A percentile compares a stretch with the other conserved stretches of the same genome.
These are phyloP conservation scores for Bassia scoparia DNA, from an alignment of 148 eudicot genomes.

Conservation along the genomic window DNA sequence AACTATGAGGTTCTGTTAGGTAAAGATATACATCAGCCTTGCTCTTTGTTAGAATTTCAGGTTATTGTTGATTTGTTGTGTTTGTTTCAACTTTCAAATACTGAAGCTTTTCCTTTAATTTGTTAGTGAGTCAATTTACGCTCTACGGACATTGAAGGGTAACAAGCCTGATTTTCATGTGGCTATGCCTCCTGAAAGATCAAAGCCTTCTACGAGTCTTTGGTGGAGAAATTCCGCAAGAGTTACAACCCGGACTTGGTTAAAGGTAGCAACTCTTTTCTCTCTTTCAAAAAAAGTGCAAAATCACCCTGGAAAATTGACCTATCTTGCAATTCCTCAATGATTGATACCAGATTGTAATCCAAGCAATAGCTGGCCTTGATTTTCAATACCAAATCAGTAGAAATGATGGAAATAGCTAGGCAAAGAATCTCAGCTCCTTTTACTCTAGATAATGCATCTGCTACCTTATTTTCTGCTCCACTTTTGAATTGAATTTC, in stretches of 20 bases:
- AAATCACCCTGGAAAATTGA: too few species aligned
- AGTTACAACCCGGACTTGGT: constrained; percentile 57
- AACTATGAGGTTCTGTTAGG: constrained; percentile 79
- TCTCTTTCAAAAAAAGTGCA: not conserved
- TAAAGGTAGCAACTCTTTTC: constrained; percentile 47
- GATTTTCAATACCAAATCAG: too few species aligned
- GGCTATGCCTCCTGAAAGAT: constrained; percentile 89
- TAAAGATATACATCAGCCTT: constrained; percentile 25
- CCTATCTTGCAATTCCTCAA: too few species aligned
- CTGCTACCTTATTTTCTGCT: too few species aligned
- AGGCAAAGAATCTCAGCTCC: too few species aligned
- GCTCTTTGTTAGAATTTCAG: not conserved
- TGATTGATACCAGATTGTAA: too few species aligned
- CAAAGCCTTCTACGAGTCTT: constrained; percentile 77
- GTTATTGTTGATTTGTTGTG: constrained; percentile 13
- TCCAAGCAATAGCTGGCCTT: too few species aligned
- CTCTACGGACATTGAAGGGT: constrained; percentile 93
- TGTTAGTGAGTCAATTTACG: constrained; percentile 96
- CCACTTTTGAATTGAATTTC: too few species aligned
- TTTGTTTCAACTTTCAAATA: constrained; percentile 1
- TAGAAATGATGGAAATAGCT: too few species aligned
- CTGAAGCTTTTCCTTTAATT: constrained; percentile 15
- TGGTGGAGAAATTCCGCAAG: constrained; percentile 69
- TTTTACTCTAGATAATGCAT: too few species aligned
- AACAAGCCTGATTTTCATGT: constrained; percentile 99